Percentiles rank a stretch among this genome's conserved stretches.
Conservation (phyloP, 768 basidiomycete genomes). For the Astraeus odoratus region DNA sequence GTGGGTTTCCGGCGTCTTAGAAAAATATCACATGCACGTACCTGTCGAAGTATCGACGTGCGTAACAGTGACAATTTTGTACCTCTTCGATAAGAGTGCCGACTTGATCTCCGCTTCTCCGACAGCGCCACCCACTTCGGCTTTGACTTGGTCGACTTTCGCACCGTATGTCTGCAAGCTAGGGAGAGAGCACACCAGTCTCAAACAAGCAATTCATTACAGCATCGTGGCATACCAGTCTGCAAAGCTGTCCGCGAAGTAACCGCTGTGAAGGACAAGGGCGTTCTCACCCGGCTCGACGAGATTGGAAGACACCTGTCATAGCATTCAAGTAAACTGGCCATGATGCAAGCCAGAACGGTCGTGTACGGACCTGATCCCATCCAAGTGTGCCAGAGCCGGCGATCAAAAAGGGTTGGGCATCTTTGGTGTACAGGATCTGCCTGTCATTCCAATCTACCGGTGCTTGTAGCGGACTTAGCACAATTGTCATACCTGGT, state of each 20-base stretch:
- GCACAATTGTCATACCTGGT: slow-evolving; percentile 43
- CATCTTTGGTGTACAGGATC: slow-evolving; percentile 69
- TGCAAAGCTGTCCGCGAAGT: slow-evolving; percentile 88
- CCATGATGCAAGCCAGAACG: background rate
- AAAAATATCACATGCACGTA: slow-evolving; percentile 16
- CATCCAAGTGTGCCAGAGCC: slow-evolving; percentile 96
- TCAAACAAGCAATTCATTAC: background rate
- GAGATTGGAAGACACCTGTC: slow-evolving; percentile 81
- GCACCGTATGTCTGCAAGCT: slow-evolving; percentile 88
- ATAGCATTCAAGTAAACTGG: slow-evolving; percentile 2
- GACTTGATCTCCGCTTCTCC: slow-evolving; percentile 50
- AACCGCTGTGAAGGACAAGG: slow-evolving; percentile 84
- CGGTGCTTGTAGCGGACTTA: background rate
- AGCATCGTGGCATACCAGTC: slow-evolving; percentile 53
- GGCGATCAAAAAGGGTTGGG: slow-evolving; percentile 89
- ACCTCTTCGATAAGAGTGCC: slow-evolving; percentile 71
- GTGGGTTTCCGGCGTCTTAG: background rate
- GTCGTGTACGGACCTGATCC: slow-evolving; percentile 62
- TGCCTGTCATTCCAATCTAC: slow-evolving; percentile 34
- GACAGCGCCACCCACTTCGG: slow-evolving; percentile 76
- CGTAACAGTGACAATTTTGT: slow-evolving; percentile 88
- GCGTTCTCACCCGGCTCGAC: slow-evolving; percentile 74
- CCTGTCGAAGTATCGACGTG: slow-evolving; percentile 93
- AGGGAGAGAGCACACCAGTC: background rate
- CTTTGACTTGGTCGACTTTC: slow-evolving; percentile 75